These are phyloP conservation scores for Exophiala phaeomuriformis DNA, from an alignment of 2,329 filamentous ascomycete genomes.

Conservation along the genomic window DNA sequence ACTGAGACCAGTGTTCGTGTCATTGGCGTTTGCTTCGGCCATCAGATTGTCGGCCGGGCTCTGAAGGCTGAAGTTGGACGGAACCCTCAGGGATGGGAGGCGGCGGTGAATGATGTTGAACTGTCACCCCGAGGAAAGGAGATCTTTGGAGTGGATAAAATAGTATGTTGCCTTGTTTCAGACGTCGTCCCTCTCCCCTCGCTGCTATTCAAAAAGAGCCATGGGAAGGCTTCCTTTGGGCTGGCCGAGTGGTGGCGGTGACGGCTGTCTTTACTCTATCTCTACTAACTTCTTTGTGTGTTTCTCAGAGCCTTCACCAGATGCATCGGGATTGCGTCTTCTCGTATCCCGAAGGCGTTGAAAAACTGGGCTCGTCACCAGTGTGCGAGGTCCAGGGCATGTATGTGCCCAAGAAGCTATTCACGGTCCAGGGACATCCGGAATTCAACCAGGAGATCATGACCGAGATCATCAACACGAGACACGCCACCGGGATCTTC, in stretches of 20 bases:
- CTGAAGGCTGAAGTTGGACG: conserved; percentile 60
- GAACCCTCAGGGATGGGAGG: conserved; percentile 68
- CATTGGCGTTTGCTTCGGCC: conserved; percentile 81
- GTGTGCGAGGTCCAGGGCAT: conserved; percentile 72
- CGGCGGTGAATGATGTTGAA: conserved; percentile 63
- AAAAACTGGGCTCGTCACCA: conserved; percentile 57
- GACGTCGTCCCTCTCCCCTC: too few species aligned
- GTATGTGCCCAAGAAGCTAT: conserved; percentile 58
- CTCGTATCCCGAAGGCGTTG: conserved; percentile 54
- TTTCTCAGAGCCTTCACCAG: conserved; percentile 55
- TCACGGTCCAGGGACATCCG: conserved; percentile 79
- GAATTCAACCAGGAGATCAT: conserved; percentile 72
- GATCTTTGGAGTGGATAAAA: conserved; percentile 59
- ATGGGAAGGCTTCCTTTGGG: too few species aligned
- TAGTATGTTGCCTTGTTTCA: conserved; percentile 37
- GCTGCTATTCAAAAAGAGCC: too few species aligned
- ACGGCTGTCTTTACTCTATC: background rate
- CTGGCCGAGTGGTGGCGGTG: too few species aligned
- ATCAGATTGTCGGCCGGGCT: conserved; percentile 73
- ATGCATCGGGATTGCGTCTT: conserved; percentile 78
- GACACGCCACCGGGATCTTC: conserved; percentile 63
- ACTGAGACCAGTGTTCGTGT: conserved; percentile 57
- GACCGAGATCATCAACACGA: conserved; percentile 56
- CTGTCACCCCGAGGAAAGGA: conserved; percentile 63
- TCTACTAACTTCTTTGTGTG: conserved; percentile 1